These are phyloP conservation scores for Lasiosphaeriaceae sp. DNA, from an alignment of 495 filamentous ascomycete species.

Conservation along the genomic window DNA sequence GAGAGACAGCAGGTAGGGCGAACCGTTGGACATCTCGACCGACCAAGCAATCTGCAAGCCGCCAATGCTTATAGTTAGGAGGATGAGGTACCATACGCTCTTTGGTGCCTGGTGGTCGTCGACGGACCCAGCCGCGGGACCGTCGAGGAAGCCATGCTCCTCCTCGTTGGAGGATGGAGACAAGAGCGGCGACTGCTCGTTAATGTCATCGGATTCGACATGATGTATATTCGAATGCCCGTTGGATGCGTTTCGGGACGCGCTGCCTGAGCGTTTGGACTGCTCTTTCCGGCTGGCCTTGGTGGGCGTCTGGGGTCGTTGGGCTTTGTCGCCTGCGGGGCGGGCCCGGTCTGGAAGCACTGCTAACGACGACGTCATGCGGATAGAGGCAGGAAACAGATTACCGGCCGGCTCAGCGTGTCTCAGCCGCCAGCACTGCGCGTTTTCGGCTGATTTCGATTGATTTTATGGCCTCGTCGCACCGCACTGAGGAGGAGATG, in stretches of 20 bases:
- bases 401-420: conserved; percentile 6
- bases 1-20: conserved; percentile 64
- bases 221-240: conserved; percentile 11
- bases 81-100: conserved; percentile 74
- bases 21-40: conserved; percentile 83
- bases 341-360: conserved; percentile 22
- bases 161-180: conserved; percentile 39
- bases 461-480: neutral
- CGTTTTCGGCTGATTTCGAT: neutral
- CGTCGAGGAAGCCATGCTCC: conserved; percentile 33
- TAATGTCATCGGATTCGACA: conserved; percentile 25
- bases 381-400: conserved; percentile 12
- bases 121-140: conserved; percentile 29
- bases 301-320: conserved; percentile 6
- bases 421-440: conserved; percentile 3
- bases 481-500: too few species aligned
- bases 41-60: conserved; percentile 94
- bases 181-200: conserved; percentile 60
- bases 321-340: conserved; percentile 22
- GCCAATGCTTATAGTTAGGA: conserved; percentile 78
- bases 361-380: conserved; percentile 37
- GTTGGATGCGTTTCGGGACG: conserved; percentile 5
- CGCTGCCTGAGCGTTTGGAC: conserved; percentile 6
- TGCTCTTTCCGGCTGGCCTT: conserved; percentile 6
- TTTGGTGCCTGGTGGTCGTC: conserved; percentile 59